Conservation (phyloP, 192 early-diverging fungal species). For the Chytriomyces sp. region DNA sequence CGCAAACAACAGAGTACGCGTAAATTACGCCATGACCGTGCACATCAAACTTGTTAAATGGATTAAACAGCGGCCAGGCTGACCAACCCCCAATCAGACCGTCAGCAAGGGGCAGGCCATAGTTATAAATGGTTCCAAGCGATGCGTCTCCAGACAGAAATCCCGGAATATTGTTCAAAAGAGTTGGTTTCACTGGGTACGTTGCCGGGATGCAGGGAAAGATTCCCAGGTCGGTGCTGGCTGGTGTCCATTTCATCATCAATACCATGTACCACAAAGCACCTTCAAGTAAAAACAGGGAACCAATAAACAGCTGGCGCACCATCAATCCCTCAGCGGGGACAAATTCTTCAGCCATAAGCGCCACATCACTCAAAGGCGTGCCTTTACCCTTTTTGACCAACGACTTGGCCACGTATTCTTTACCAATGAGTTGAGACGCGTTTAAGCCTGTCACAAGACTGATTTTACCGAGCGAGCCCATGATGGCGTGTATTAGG, state of each 20-base stretch:
- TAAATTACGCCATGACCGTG: constrained; percentile 8
- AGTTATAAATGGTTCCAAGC: constrained; percentile 12
- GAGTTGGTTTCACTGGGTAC: background rate
- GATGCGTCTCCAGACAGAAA: constrained; percentile 14
- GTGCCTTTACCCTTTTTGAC: constrained; percentile 12
- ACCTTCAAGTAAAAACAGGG: constrained; percentile 7
- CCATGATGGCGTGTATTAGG: constrained; percentile 26
- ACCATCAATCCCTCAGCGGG: background rate
- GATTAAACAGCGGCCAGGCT: constrained; percentile 12
- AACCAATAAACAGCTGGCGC: constrained; percentile 2
- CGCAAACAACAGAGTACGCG: constrained; percentile 9
- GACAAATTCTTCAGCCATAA: background rate
- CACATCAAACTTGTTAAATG: constrained; percentile 1
- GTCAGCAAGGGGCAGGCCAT: constrained; percentile 31
- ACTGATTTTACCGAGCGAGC: constrained; percentile 24
- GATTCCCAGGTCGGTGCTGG: background rate
- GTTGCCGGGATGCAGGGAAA: constrained; percentile 24
- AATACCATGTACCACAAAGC: constrained; percentile 18
- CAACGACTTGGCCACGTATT: constrained; percentile 20
- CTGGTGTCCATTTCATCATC: constrained; percentile 11
- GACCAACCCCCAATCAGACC: constrained; percentile 32
- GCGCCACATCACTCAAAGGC: background rate
- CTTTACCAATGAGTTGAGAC: constrained; percentile 23
- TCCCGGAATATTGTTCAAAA: background rate
- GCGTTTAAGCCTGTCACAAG: constrained; percentile 5